Evolutionary conservation across 441 rosid genomes (phyloP), one percentile per base, ranked within the genome.

Genomic region (Adansonia grandidieri): DNA sequence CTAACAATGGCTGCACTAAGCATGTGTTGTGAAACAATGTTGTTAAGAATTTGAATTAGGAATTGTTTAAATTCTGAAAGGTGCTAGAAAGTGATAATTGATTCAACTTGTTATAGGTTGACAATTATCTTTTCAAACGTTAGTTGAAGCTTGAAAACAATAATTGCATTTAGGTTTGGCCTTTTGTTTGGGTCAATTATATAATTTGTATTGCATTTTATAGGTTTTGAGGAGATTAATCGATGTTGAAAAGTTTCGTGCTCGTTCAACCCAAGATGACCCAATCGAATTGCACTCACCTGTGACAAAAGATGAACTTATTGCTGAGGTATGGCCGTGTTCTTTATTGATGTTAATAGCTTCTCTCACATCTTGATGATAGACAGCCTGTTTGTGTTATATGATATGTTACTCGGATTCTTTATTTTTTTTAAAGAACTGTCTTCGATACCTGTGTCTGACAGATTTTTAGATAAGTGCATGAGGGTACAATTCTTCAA

Each of bases 191-290:
- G 74, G 56, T 64, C 4, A 76, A 56, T 51, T 15, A 64, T 40
- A 19, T 57, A 64, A 63, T 14, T 5, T 73, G 57, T 57, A 15
- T 73, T 70, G 10, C 44, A 50, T 75, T 78, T 77, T 64, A 51
- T 78, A 91, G 96, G 92, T 90, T 3, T 53, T 90, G 82, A 87
- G 92, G 82, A 88, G 91, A 81, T 65, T 86, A 7, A 85, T 94
- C 64, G 79, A 94, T 79, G 78, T 87, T 28, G 86, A 87, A 50
- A 91, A 94, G 84, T 87, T 94, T 75, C 87, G 86, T 28, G 82
- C 88, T 14, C 96, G 92, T 65, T 89, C 86, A n/a, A 82, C 94
- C 8, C 92, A 94, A 81, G 97, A 91, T 13, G 97, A 90, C n/a
- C 92, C 94, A 22, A 85, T 91, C 9, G 97, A 88, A 84, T 84